Evolutionary conservation across 805 yeast genomes (phyloP).

Genomic region (Torulaspora gathmanii): DNA sequence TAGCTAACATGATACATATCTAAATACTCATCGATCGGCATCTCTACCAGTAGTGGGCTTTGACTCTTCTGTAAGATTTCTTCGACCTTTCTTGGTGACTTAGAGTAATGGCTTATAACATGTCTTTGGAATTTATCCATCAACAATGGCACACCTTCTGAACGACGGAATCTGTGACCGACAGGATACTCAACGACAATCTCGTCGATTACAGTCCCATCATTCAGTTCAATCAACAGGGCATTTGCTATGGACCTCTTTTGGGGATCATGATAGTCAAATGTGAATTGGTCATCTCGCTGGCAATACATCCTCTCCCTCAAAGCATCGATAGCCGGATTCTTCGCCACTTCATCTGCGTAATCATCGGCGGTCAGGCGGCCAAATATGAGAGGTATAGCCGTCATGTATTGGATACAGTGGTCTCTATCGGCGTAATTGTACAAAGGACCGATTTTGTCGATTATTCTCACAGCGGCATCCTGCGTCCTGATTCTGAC

Average conservation of each 20-base stretch:
- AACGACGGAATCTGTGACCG: constrained; percentile 55
- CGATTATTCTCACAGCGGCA: constrained; percentile 57
- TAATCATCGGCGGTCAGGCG: constrained; percentile 56
- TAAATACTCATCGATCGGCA: constrained; percentile 48
- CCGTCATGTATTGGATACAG: constrained; percentile 61
- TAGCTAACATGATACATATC: constrained; percentile 35
- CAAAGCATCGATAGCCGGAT: constrained; percentile 49
- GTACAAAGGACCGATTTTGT: constrained; percentile 54
- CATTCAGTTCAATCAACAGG: constrained; percentile 45
- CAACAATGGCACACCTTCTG: constrained; percentile 54
- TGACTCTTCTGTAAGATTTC: constrained; percentile 38
- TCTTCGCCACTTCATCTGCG: constrained; percentile 46
- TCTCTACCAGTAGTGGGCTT: constrained; percentile 35
- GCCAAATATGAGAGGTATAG: constrained; percentile 52
- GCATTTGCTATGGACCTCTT: constrained; percentile 59
- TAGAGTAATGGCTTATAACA: constrained; percentile 42
- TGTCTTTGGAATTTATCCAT: constrained; percentile 49
- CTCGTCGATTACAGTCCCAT: constrained; percentile 50
- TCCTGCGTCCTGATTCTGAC: constrained; percentile 54
- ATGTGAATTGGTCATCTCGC: constrained; percentile 45
- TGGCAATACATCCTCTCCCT: constrained; percentile 53
- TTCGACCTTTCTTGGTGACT: constrained; percentile 35
- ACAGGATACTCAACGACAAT: constrained; percentile 52
- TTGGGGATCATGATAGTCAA: constrained; percentile 51
- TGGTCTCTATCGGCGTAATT: constrained; percentile 64